Conservation (phyloP, 2,329 filamentous ascomycete genomes). For the Fusarium hostae region DNA sequence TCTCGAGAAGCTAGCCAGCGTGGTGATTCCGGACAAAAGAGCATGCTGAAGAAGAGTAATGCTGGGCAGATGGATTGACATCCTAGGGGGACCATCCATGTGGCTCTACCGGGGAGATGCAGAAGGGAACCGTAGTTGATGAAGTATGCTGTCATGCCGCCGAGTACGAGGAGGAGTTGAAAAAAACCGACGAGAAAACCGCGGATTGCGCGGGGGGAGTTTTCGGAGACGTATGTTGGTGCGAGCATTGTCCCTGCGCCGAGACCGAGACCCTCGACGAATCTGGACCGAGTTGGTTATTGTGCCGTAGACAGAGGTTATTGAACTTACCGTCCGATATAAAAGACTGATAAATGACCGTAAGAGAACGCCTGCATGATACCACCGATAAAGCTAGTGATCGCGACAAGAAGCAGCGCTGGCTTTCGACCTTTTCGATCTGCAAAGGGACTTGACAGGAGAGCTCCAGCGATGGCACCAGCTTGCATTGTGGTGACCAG, state of each 20-base stretch:
- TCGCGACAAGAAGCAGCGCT: slow-evolving; percentile 43
- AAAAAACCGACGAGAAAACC: slow-evolving; percentile 70
- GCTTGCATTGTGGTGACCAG: slow-evolving; percentile 47
- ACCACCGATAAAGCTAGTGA: slow-evolving; percentile 47
- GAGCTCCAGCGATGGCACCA: slow-evolving; percentile 41
- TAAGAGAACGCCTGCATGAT: slow-evolving; percentile 48
- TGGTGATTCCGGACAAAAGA: slow-evolving; percentile 67
- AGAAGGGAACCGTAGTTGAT: slow-evolving; percentile 64
- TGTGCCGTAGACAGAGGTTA: accelerated
- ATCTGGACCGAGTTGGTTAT: background rate
- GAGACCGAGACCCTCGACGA: slow-evolving; percentile 64
- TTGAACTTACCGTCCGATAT: slow-evolving; percentile 40
- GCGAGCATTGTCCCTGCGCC: slow-evolving; percentile 66
- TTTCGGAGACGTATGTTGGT: slow-evolving; percentile 70
- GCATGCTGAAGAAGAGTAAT: slow-evolving; percentile 63
- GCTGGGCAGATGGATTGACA: slow-evolving; percentile 66
- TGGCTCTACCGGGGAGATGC: slow-evolving; percentile 45
- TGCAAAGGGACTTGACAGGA: slow-evolving; percentile 41
- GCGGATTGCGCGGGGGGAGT: slow-evolving; percentile 67
- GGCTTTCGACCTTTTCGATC: slow-evolving; percentile 49
- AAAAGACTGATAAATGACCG: slow-evolving; percentile 46
- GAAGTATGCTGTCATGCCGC: slow-evolving; percentile 64
- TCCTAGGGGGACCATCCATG: slow-evolving; percentile 60
- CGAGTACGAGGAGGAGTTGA: slow-evolving; percentile 66
- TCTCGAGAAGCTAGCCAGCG: slow-evolving; percentile 68